Conservation (phyloP, 495 filamentous ascomycete species). For the Zalerion maritima region DNA sequence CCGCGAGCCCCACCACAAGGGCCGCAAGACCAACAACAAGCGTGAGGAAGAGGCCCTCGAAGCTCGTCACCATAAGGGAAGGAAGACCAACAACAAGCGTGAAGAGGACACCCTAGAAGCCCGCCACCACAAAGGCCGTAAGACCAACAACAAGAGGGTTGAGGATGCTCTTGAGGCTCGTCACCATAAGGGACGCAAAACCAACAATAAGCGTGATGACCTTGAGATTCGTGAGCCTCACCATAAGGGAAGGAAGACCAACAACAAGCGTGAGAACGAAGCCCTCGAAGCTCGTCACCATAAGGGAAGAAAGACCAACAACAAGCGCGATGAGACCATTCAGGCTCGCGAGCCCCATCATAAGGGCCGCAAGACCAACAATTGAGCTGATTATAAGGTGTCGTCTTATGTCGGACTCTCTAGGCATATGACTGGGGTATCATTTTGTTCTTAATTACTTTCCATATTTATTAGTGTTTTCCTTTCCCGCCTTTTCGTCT, state of each 20-base stretch:
- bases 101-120: conserved; percentile 5
- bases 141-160: conserved; percentile 4
- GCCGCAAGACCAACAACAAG: conserved; percentile 7
- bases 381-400: too few relatives aligned
- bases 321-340: conserved; percentile 2
- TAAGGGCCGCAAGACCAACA: too few relatives aligned
- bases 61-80: conserved; percentile 1
- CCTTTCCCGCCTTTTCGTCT: too few relatives aligned
- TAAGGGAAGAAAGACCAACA: conserved; percentile 5
- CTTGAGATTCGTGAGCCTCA: conserved; percentile 13
- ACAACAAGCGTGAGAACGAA: conserved; percentile 6
- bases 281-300: conserved; percentile 5
- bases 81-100: conserved; percentile 4
- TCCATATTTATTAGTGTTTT: too few relatives aligned
- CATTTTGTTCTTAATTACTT: too few relatives aligned
- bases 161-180: conserved; percentile 4
- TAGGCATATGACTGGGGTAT: too few relatives aligned
- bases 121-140: conserved; percentile 1
- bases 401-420: too few relatives aligned
- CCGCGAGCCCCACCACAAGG: conserved; percentile 3
- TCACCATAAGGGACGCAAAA: conserved; percentile 14
- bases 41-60: conserved; percentile 5
- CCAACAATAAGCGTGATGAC: conserved; percentile 9
- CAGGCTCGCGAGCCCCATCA: conserved; percentile 3
- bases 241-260: conserved; percentile 8